Percentiles rank a stretch among this genome's conserved stretches.
These are phyloP conservation scores for Pouteria campechiana DNA, from an alignment of 179 eudicot species.

Conservation along the genomic window DNA sequence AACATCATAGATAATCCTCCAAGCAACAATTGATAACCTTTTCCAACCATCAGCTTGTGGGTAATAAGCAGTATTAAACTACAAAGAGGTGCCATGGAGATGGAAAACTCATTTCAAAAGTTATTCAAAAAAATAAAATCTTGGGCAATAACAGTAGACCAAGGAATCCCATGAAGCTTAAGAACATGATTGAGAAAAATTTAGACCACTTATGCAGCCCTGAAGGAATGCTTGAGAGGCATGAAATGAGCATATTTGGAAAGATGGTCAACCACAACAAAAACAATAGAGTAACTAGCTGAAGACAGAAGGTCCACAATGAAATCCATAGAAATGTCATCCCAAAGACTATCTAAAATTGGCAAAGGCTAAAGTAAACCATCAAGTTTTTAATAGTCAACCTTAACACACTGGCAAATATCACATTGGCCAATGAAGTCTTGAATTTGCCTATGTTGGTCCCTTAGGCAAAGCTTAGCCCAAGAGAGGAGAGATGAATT, in stretches of 20 bases:
- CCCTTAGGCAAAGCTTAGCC: too few relatives aligned
- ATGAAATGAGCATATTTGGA: not conserved
- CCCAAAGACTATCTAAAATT: not conserved
- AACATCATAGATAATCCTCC: too few relatives aligned
- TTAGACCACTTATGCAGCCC: not conserved
- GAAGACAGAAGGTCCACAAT: not conserved
- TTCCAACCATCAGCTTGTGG: too few relatives aligned
- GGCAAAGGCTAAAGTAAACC: not conserved
- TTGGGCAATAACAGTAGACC: not conserved
- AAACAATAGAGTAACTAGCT: too few relatives aligned
- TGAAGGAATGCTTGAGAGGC: not conserved
- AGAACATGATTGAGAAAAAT: not conserved
- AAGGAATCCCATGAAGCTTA: not conserved
- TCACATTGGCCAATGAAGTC: too few relatives aligned
- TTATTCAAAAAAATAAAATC: not conserved
- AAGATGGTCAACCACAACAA: not conserved
- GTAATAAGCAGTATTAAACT: too few relatives aligned
- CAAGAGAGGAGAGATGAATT: too few relatives aligned
- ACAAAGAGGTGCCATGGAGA: too few relatives aligned
- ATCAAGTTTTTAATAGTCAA: too few relatives aligned
- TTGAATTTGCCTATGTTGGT: too few relatives aligned
- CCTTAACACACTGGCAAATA: too few relatives aligned
- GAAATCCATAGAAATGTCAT: not conserved
- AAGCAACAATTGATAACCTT: too few relatives aligned
- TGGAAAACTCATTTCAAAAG: not conserved